Base-by-base conservation (phyloP, 2,329 filamentous ascomycete species). In the Pestalotiopsis sp. region DNA sequence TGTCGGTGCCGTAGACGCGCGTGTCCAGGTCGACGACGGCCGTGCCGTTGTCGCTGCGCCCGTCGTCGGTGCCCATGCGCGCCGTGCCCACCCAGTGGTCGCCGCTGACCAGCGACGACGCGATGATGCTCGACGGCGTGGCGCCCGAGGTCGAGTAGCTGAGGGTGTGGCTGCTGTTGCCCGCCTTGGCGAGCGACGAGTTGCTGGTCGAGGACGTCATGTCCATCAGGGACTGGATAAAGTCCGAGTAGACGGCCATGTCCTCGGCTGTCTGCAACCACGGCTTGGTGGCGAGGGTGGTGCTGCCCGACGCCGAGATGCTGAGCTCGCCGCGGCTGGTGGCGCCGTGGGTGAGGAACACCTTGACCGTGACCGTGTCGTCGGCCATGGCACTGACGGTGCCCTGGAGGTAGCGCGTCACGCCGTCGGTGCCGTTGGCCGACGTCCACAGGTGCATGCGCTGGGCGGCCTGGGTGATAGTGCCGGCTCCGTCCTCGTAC, bases 381-480 rank as follows among this genome's bases (percentile, higher is more conserved):
- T 64, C 61, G 13, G n/a, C 25, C 61, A 64, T 64, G 38, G 61
- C 36, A 17, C 61, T 64, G n/a, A 64, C 38, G 39, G 61, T 64
- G 13, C 61, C 61, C 39, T 64, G 52, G 41, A 66, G 64, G 64
- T 66, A 66, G 64, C 45, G 64, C n/a, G 64, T 57, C 5, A 41
- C 41, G n/a, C 64, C 52, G 12, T 64, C 61, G 20, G 61, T 64
- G n/a, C 61, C 61, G n/a, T 66, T 66, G 31, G 36, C 23, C 9
- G 64, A 66, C 0, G 52, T 66, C 64, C 52, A 66, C 23, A 66
- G 12, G 64, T 66, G 64, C 45, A 66, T 66, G 17, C 64, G 64
- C 41, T 66, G 64, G 20, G 64, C 64, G 12, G 64, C 64, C 20
- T 58, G 61, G 12, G 64, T 66, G 14, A 66, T 56, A 25, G 64